A percentile compares a stretch with the other conserved stretches of the same genome.
Conservation (phyloP, 176 grass and related monocot species). For the Panicum miliaceum region DNA sequence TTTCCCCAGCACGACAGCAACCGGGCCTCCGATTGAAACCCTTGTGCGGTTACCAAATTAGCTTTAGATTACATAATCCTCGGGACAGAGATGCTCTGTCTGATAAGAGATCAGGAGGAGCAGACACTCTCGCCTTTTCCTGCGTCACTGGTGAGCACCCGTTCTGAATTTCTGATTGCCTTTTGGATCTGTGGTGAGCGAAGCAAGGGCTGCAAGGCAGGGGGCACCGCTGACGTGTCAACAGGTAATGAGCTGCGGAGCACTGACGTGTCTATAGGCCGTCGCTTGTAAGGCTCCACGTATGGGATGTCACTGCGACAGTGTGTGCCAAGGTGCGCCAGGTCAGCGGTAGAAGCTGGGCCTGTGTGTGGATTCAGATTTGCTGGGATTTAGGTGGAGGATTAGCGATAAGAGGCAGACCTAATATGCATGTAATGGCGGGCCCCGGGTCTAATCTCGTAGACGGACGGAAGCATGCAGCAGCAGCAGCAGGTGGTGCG, state of each 20-base stretch:
- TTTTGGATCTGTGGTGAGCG: background rate
- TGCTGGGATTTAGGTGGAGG: background rate
- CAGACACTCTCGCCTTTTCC: background rate
- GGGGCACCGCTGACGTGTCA: conserved; percentile 40
- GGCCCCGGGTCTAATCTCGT: conserved; percentile 22
- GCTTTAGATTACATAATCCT: conserved; percentile 40
- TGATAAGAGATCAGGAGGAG: conserved; percentile 36
- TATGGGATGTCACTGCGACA: background rate
- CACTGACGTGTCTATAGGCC: conserved; percentile 39
- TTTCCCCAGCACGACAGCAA: conserved; percentile 31
- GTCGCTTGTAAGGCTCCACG: background rate
- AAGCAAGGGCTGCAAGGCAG: background rate
- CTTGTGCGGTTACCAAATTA: conserved; percentile 55
- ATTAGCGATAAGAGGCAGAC: conserved; percentile 45
- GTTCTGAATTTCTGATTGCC: background rate
- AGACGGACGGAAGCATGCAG: conserved; percentile 8
- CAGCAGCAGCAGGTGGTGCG: conserved; percentile 2
- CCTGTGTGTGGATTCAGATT: background rate
- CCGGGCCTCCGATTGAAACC: conserved; percentile 5
- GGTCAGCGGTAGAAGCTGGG: conserved; percentile 4
- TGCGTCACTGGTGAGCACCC: background rate
- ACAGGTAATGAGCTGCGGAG: background rate
- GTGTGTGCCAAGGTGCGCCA: background rate
- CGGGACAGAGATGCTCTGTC: conserved; percentile 22
- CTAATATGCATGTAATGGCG: conserved; percentile 36